Evolutionary conservation across 2,329 filamentous ascomycete genomes (phyloP), one percentile per base, ranked within the genome.

Genomic region (Aureobasidium sp.): DNA sequence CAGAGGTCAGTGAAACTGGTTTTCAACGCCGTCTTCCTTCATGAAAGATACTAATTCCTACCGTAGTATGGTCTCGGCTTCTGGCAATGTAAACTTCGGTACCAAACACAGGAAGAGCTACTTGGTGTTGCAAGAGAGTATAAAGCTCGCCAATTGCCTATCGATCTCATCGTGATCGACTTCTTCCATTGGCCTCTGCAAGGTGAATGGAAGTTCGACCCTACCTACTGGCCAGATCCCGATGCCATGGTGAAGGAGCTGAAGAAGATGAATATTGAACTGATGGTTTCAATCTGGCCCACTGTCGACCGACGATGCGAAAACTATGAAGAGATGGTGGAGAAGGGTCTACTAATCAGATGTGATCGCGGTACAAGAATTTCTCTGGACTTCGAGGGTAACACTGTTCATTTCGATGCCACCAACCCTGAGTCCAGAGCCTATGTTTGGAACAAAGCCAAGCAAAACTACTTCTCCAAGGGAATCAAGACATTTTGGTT

Each of bases 211-310:
- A 82, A 78, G 42, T 88, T 88, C 65, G 85, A 89, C 66, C 73
- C 78, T 0, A 77, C 76, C 0, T 88, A 82, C 66, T 88, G 83
- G 84, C 85, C 85, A 0, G 82, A 88, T 67, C 84, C 57, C 75
- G 83, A 83, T 49, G 82, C 82, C 3, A 88, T 88, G 85, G 76
- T 87, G 25, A 74, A 76, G 44, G 85, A 88, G 68, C 76, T 88
- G 1, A 76, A 81, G 45, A 75, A 78, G 0, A 70, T 88, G 63
- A 76, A 78, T 0, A 80, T 88, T 49, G 84, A 88, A 67, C 76
- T 87, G 3, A 88, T 88, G 84, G 83, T 88, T 0, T 87, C 84
- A 0, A 81, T 88, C 65, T 88, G 86, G 85, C 85, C 85, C 0
- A 87, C 84, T 0, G 84, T 88, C 1, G 83, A 87, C 58, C 78